Evolutionary conservation across 1,284 basidiomycete species (phyloP), one percentile per base, ranked within the genome.

Genomic region (Schizophyllum commune): DNA sequence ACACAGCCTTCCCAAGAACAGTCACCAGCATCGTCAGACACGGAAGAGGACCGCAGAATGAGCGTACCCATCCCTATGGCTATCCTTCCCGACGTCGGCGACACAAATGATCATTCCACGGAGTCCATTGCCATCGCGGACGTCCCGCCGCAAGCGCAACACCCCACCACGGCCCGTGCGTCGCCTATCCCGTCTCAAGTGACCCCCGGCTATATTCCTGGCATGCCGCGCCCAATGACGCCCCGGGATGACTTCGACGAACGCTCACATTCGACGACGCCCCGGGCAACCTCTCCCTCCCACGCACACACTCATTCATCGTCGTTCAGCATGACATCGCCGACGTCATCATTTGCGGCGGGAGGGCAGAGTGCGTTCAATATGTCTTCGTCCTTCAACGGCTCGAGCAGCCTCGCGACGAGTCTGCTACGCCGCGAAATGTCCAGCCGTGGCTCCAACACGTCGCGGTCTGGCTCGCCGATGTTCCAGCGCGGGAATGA

Each of bases 201-300:
- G 20, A 69, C 89, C 21, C 89, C 89, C 60, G 90, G 91, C n/a
- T 92, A 92, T 72, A 85, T 91, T 61, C 90, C 90, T 47, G 90
- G 91, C 5, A 92, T 92, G 91, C 88, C 88, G 34, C 79, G 90
- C 56, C 91, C 91, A 13, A 91, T 92, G 85, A 92, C 91, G 9
- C 90, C 90, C 21, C 83, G 83, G 62, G 86, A 89, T 57, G 89
- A 90, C 60, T 69, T 79, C 53, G 89, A 91, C 61, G 88, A 90
- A 66, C 83, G 87, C 32, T 88, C 88, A n/a, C 80, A 83, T 68
- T 88, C 88, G 5, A 87, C 86, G 20, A 92, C 90, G 2, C 90
- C 90, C 61, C 86, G 90, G 62, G 89, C 91, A 17, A 85, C 83
- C 22, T 85, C 86, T 2, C 86, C 89, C 68, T 77, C 66, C 32